Evolutionary conservation across 164 flowering plant genomes (phyloP).

Genomic region (Cinnamomum micranthum): DNA sequence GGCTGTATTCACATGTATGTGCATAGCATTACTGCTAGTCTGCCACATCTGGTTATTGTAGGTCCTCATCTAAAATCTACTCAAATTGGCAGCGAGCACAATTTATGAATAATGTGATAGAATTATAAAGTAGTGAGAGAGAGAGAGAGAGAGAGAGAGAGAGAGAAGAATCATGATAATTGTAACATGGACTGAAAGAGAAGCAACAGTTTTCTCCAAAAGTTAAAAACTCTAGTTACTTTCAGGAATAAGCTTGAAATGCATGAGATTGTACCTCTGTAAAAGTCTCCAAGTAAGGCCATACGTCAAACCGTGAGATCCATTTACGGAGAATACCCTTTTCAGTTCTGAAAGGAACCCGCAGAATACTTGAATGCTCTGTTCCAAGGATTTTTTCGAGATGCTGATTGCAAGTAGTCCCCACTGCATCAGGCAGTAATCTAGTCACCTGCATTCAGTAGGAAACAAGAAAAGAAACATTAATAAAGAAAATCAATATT

Average conservation of each 20-base stretch:
- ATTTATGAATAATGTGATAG: no score
- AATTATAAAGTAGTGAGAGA: no score
- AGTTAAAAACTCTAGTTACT: neutral
- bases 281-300: constrained; percentile 97
- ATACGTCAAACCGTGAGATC: constrained; percentile 98
- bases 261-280: constrained; percentile 56
- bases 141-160: no score
- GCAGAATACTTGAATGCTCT: constrained; percentile 70
- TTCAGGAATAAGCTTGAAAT: neutral
- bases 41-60: neutral
- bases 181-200: neutral
- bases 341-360: constrained; percentile 92
- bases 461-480: constrained; percentile 9
- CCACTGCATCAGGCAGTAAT: constrained; percentile 97
- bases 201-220: neutral
- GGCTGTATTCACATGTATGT: neutral
- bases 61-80: neutral
- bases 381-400: constrained; percentile 84
- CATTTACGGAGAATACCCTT: constrained; percentile 89
- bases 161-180: no score
- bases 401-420: constrained; percentile 89
- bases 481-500: neutral
- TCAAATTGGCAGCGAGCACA: neutral
- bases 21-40: neutral
- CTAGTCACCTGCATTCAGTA: constrained; percentile 58